phyloP scores from a whole-genome alignment of 2,329 filamentous ascomycete genomes.

The Neofusicoccum umdonicola region DNA sequence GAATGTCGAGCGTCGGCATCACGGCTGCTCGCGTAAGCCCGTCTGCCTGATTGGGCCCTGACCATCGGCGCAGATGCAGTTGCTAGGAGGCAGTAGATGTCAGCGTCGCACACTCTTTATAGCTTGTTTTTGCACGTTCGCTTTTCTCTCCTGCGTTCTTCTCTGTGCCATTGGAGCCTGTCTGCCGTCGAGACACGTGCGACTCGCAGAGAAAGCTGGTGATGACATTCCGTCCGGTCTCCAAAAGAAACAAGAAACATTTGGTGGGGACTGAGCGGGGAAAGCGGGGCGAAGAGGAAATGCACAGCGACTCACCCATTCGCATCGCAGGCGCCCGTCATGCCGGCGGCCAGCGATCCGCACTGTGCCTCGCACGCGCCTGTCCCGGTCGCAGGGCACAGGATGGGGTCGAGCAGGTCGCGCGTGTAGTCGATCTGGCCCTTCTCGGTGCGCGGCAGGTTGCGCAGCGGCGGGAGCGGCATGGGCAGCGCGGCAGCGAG shows the following conservation, averaged over 20 bases:
- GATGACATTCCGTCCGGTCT: neutral
- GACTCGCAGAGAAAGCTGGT: too few species aligned
- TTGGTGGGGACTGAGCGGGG: too few species aligned
- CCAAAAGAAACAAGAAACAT: neutral
- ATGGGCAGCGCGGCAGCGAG: neutral
- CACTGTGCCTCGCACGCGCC: neutral
- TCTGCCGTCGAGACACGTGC: too few species aligned
- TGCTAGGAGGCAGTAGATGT: neutral
- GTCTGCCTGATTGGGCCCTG: neutral
- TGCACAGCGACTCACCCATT: neutral
- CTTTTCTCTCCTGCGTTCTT: too few species aligned
- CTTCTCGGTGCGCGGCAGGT: constrained; percentile 3
- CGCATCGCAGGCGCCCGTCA: neutral
- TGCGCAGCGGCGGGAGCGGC: neutral
- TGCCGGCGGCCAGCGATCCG: neutral
- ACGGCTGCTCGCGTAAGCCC: neutral
- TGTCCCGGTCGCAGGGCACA: neutral
- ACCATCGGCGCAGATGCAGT: neutral
- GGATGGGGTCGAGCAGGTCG: constrained; percentile 5
- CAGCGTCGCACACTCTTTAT: neutral
- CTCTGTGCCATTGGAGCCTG: neutral
- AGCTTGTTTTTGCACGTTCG: too few species aligned
- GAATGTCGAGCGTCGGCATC: neutral
- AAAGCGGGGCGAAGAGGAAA: too few species aligned
- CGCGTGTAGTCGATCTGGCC: constrained; percentile 13